phyloP scores from a whole-genome alignment of 2,329 filamentous ascomycete genomes.

The Cladophialophora exuberans region DNA sequence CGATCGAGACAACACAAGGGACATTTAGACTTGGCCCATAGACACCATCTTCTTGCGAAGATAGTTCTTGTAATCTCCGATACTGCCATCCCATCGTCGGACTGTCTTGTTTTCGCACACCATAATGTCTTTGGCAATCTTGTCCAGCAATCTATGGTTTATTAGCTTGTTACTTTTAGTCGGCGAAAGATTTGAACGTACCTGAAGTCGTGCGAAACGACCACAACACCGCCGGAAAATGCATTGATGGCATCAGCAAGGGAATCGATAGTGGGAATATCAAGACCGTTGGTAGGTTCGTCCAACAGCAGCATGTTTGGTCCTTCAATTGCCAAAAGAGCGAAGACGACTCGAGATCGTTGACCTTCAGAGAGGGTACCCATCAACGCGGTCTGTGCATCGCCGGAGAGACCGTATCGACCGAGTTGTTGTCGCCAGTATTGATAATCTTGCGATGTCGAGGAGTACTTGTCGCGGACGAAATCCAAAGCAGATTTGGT shows the following conservation, averaged over 20 bases:
- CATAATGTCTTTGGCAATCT: slow-evolving; percentile 99
- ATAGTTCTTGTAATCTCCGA: slow-evolving; percentile 97
- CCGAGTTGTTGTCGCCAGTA: slow-evolving; percentile 99
- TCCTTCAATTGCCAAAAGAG: slow-evolving; percentile 87
- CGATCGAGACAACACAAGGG: not conserved
- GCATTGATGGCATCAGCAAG: slow-evolving; percentile 97
- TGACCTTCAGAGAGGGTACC: slow-evolving; percentile 97
- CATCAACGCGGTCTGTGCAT: slow-evolving; percentile 95
- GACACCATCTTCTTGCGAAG: slow-evolving; percentile 98
- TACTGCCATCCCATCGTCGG: slow-evolving; percentile 81
- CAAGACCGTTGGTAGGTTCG: slow-evolving; percentile 98
- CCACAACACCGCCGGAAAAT: slow-evolving; percentile 93
- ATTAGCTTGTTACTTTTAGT: slow-evolving; percentile 20
- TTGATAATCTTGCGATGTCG: slow-evolving; percentile 94
- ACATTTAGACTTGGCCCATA: slow-evolving; percentile 74
- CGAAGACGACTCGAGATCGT: slow-evolving; percentile 97
- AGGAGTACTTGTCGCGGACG: slow-evolving; percentile 89
- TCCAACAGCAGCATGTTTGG: slow-evolving; percentile 98
- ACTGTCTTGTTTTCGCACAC: slow-evolving; percentile 99
- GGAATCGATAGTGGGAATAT: slow-evolving; percentile 98
- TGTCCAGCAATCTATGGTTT: slow-evolving; percentile 79
- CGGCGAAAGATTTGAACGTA: slow-evolving; percentile 47
- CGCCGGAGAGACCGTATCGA: slow-evolving; percentile 88
- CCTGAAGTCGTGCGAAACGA: slow-evolving; percentile 99
- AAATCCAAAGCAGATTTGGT: slow-evolving; percentile 98